These are phyloP conservation scores for Annulohypoxylon maeteangense DNA, from an alignment of 495 filamentous ascomycete species.

Conservation along the genomic window DNA sequence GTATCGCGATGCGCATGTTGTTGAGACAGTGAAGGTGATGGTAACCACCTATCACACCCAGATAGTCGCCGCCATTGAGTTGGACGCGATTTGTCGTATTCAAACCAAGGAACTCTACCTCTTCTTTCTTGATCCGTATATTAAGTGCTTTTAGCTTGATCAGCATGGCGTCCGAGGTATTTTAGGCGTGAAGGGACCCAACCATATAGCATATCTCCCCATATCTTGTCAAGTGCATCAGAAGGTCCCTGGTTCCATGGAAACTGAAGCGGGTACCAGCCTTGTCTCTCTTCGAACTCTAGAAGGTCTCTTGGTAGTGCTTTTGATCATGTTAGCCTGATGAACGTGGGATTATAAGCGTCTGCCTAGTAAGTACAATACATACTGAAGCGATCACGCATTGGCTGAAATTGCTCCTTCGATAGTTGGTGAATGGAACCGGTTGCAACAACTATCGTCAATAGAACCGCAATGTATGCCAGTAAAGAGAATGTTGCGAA, in stretches of 20 bases:
- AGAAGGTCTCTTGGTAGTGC: slow-evolving; percentile 1
- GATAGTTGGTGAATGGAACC: background rate
- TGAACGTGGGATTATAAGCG: background rate
- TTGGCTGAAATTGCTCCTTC: background rate
- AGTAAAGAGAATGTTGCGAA: background rate
- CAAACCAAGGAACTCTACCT: slow-evolving; percentile 3
- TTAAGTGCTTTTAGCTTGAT: background rate
- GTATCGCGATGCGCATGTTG: slow-evolving; percentile 3
- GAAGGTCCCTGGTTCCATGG: slow-evolving; percentile 1
- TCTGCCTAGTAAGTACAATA: background rate
- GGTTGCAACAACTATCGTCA: background rate
- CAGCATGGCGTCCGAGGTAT: background rate
- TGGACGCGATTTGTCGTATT: background rate
- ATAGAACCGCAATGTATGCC: background rate
- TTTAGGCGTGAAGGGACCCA: background rate
- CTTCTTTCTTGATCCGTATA: background rate
- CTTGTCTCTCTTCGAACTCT: background rate
- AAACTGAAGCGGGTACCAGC: background rate
- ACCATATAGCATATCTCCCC: slow-evolving; percentile 4
- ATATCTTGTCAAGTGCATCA: background rate
- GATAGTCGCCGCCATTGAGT: slow-evolving; percentile 4
- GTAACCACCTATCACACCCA: background rate
- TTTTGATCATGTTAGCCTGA: background rate
- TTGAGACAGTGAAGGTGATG: background rate
- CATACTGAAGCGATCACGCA: slow-evolving; percentile 1